Base-by-base conservation (phyloP, 2,329 filamentous ascomycete species). In the Hymenoscyphus salicellus region DNA sequence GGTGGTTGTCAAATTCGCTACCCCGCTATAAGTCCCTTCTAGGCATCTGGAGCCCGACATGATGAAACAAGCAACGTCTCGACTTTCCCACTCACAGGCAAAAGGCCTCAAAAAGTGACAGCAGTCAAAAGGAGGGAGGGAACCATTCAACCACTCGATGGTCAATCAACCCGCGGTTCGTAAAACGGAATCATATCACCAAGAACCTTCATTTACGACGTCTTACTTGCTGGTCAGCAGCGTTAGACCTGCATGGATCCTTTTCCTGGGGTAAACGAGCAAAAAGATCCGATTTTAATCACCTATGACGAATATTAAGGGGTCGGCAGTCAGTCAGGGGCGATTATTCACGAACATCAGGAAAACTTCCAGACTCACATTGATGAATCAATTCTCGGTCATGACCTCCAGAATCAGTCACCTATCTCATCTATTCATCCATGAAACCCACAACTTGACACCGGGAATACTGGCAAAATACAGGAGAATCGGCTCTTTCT, bases 31-130 rank as follows among this genome's bases (percentile, higher is more conserved):
- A 52, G 46, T 52, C 46, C 20, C 46, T 26, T 46, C 46, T 52
- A 52, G 46, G 46, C 46, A 52, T 52, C 46, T 52, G 46, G 46
- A 52, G 46, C 46, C 46, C 46, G 46, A 52, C 46, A 52, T 10
- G 20, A 52, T 52, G 46, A 52, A 52, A 52, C 46, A 52, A 52
- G 20, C 46, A 52, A 52, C 46, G 46, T 52, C 46, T 52, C 46
- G 46, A 52, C 46, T 52, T 52, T 52, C 11, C 11, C 43, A 49
- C 43, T 49, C 43, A 49, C 43, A 49, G n/a, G 8, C 43, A 52
- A 26, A 11, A 23, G 11, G 36, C 36, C 36, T 26, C 46, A 23
- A 14, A 49, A 23, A 52, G 10, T 52, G 46, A 52, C 20, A 26
- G 46, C 46, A 52, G 46, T 8, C 20, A 23, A 49, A 43, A 49